phyloP scores from a whole-genome alignment of 768 basidiomycete genomes.

The Lactarius quietus region DNA sequence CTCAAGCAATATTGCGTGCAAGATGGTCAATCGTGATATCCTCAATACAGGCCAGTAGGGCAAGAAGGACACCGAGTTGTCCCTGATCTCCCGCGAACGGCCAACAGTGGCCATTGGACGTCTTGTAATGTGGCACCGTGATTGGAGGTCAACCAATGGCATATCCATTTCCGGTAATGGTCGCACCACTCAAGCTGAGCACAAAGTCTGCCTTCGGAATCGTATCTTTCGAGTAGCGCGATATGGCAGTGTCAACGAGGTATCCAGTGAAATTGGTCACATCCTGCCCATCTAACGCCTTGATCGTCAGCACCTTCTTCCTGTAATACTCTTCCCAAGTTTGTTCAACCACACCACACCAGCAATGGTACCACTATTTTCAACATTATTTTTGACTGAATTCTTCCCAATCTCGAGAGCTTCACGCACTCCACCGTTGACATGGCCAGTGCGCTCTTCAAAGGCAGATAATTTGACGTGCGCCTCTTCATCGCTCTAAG shows the following conservation, averaged over 20 bases:
- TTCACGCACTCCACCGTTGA: constrained; percentile 66
- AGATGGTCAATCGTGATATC: constrained; percentile 88
- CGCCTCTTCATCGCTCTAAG: constrained; percentile 51
- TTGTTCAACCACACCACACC: constrained; percentile 69
- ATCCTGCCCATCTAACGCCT: constrained; percentile 72
- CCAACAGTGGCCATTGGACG: constrained; percentile 87
- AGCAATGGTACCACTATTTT: constrained; percentile 33
- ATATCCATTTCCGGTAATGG: constrained; percentile 56
- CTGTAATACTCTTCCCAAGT: too few species aligned
- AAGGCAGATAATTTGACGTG: constrained; percentile 49
- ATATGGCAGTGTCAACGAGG: constrained; percentile 74
- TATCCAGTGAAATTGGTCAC: constrained; percentile 63
- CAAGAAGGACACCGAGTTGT: constrained; percentile 79
- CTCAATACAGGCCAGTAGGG: constrained; percentile 51
- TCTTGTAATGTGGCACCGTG: constrained; percentile 83
- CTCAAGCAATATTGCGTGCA: constrained; percentile 73
- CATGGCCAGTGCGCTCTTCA: constrained; percentile 57
- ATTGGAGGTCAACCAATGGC: constrained; percentile 78
- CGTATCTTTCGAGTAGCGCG: constrained; percentile 69
- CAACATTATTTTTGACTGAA: constrained; percentile 38
- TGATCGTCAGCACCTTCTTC: constrained; percentile 51
- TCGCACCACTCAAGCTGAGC: constrained; percentile 70
- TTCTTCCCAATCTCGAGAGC: constrained; percentile 64
- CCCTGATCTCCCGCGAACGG: constrained; percentile 78
- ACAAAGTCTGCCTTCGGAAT: constrained; percentile 84